Evolutionary conservation across 306 rosid species (phyloP).

Genomic region (Delonix regia): DNA sequence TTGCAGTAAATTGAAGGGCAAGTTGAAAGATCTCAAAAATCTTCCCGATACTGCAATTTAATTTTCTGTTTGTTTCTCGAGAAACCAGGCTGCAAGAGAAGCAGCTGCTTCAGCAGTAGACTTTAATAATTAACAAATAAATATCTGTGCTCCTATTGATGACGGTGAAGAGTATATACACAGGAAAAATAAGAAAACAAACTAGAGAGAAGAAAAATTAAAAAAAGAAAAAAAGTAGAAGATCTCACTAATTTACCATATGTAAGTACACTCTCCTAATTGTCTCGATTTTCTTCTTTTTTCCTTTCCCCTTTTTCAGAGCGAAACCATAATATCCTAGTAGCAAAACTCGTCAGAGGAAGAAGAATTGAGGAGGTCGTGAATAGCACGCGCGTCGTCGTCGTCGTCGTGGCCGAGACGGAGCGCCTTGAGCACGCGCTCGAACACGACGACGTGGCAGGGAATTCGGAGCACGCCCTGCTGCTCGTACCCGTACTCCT

Average conservation of each 20-base stretch:
- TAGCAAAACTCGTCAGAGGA: conserved; percentile 49
- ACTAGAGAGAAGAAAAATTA: not conserved
- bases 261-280: not conserved
- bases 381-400: conserved; percentile 53
- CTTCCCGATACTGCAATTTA: not conserved
- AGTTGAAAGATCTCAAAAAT: not conserved
- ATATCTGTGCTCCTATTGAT: not conserved
- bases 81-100: not conserved
- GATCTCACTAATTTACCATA: conserved; percentile 38
- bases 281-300: not conserved
- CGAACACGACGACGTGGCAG: conserved; percentile 76
- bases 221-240: not conserved
- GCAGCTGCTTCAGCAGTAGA: not conserved
- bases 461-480: conserved; percentile 85
- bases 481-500: conserved; percentile 94
- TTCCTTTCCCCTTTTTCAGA: not conserved
- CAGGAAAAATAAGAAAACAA: conserved; percentile 22
- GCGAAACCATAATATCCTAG: not conserved
- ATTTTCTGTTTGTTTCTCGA: not conserved
- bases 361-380: conserved; percentile 52
- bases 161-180: conserved; percentile 40
- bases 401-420: conserved; percentile 51
- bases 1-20: not conserved
- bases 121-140: not conserved
- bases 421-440: conserved; percentile 84